Percentiles rank a stretch among this genome's conserved stretches.
Evolutionary conservation across 495 filamentous ascomycete species (phyloP).

Genomic region (Xylaria scruposa): DNA sequence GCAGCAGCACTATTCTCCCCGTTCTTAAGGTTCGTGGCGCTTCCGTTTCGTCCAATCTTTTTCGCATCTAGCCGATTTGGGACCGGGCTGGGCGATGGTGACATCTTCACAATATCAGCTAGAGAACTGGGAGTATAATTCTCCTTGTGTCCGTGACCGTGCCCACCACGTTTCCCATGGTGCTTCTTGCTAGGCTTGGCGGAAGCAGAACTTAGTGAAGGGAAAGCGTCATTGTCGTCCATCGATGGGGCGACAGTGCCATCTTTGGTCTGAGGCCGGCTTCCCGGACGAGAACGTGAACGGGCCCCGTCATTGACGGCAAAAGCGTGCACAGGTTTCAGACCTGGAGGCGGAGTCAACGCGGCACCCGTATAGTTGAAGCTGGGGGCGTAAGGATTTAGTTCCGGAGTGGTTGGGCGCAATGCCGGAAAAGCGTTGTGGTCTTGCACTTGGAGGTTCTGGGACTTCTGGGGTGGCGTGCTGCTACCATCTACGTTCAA

Average conservation of each 20-base stretch:
- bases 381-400: conserved; percentile 61
- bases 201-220: conserved; percentile 82
- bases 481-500: conserved; percentile 68
- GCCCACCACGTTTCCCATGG: conserved; percentile 84
- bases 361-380: conserved; percentile 57
- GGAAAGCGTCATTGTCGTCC: conserved; percentile 96
- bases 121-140: conserved; percentile 76
- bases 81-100: conserved; percentile 57
- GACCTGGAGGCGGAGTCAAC: conserved; percentile 66
- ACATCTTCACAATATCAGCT: conserved; percentile 94
- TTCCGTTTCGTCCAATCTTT: conserved; percentile 59
- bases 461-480: conserved; percentile 63
- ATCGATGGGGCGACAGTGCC: conserved; percentile 75
- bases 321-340: conserved; percentile 59
- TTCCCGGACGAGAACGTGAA: conserved; percentile 83
- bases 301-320: conserved; percentile 64
- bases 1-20: conserved; percentile 83
- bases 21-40: conserved; percentile 59
- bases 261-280: conserved; percentile 76
- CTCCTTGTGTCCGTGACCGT: conserved; percentile 76
- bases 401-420: conserved; percentile 66
- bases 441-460: conserved; percentile 83
- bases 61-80: conserved; percentile 55
- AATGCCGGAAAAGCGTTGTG: conserved; percentile 89
- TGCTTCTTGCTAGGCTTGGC: conserved; percentile 84